phyloP scores from a whole-genome alignment of 116 monocot genomes.

The Zostera marina region DNA sequence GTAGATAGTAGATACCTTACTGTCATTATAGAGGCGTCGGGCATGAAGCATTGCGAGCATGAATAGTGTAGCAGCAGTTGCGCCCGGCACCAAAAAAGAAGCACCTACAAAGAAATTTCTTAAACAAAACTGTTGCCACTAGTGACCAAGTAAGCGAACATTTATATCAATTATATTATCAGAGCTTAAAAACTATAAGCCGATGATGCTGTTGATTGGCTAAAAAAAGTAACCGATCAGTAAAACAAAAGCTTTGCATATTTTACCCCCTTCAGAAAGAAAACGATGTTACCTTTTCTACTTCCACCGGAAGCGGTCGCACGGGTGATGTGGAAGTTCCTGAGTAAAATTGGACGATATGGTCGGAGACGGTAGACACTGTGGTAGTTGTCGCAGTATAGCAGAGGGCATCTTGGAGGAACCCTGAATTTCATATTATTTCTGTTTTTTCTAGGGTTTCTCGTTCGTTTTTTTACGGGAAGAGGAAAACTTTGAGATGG shows the following conservation, averaged over 20 bases:
- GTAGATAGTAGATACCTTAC: conserved; percentile 39
- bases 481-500: no score
- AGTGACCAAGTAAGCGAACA: no score
- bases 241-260: not conserved
- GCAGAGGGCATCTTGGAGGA: conserved; percentile 22
- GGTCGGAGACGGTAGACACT: not conserved
- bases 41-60: conserved; percentile 93
- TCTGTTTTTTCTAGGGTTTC: not conserved
- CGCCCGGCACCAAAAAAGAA: conserved; percentile 61
- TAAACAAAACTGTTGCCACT: not conserved
- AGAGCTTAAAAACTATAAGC: not conserved
- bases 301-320: conserved; percentile 25
- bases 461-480: not conserved
- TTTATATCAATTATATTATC: not conserved
- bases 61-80: conserved; percentile 66
- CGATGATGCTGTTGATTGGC: not conserved
- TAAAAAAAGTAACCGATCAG: not conserved
- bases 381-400: conserved; percentile 13
- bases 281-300: conserved; percentile 14
- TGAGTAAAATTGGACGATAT: conserved; percentile 8
- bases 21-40: conserved; percentile 69
- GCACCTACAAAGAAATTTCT: conserved; percentile 21
- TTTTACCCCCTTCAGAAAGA: not conserved
- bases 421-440: conserved; percentile 37
- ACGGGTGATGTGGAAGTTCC: conserved; percentile 23